Conservation (phyloP, 805 yeast species). For the Nakazawaea siamensis region DNA sequence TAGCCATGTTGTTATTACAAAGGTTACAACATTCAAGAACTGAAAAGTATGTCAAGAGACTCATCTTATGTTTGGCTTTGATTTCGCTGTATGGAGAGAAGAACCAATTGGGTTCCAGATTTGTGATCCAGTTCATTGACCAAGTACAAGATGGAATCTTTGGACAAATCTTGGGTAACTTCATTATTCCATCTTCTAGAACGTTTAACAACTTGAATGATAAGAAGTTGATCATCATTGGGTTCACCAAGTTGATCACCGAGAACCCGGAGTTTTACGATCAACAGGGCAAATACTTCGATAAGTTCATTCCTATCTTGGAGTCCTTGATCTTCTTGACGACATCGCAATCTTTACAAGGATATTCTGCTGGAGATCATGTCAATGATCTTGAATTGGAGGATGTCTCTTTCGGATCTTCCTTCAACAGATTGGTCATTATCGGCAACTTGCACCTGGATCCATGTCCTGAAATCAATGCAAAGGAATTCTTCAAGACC, state of each 20-base stretch:
- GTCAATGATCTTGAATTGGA: slow-evolving; percentile 58
- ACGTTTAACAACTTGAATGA: slow-evolving; percentile 32
- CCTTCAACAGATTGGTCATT: slow-evolving; percentile 65
- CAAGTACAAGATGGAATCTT: slow-evolving; percentile 60
- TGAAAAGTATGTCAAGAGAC: slow-evolving; percentile 67
- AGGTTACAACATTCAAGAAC: slow-evolving; percentile 77
- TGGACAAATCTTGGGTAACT: slow-evolving; percentile 38
- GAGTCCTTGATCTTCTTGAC: slow-evolving; percentile 30
- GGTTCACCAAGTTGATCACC: slow-evolving; percentile 35
- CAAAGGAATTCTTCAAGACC: slow-evolving; percentile 21
- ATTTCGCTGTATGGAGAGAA: slow-evolving; percentile 20
- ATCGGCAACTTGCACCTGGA: slow-evolving; percentile 58
- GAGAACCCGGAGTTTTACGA: slow-evolving; percentile 21
- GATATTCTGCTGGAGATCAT: slow-evolving; percentile 27
- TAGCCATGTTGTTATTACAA: slow-evolving; percentile 69
- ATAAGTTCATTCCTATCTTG: slow-evolving; percentile 33
- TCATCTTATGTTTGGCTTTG: slow-evolving; percentile 51
- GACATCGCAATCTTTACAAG: slow-evolving; percentile 24
- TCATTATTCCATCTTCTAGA: slow-evolving; percentile 41
- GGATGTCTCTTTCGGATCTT: slow-evolving; percentile 73
- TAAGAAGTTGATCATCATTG: slow-evolving; percentile 39
- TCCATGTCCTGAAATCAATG: slow-evolving; percentile 49
- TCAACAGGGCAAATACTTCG: slow-evolving; percentile 31
- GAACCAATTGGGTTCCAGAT: slow-evolving; percentile 24
- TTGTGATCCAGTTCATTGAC: slow-evolving; percentile 59